phyloP scores from a whole-genome alignment of 192 early-diverging fungal species.

The Paraglomus occultum region DNA sequence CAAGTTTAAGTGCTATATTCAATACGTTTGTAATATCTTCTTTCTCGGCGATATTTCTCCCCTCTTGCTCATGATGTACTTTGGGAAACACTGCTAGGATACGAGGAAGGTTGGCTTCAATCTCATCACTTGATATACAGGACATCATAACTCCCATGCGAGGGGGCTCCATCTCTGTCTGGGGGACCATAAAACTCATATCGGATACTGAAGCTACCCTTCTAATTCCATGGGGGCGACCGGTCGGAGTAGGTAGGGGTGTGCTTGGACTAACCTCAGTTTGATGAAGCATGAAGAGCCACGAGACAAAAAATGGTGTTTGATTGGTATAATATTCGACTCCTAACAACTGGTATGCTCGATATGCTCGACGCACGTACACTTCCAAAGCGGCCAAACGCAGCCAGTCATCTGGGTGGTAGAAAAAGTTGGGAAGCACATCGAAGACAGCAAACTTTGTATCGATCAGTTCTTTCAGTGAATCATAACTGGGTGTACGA shows the following conservation, averaged over 20 bases:
- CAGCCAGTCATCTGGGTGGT: slow-evolving; percentile 75
- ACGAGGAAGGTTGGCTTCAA: slow-evolving; percentile 60
- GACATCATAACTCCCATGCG: slow-evolving; percentile 89
- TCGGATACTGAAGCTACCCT: slow-evolving; percentile 80
- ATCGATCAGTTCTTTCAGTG: slow-evolving; percentile 81
- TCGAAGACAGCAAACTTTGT: slow-evolving; percentile 96
- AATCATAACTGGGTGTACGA: slow-evolving; percentile 74
- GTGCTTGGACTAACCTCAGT: slow-evolving; percentile 42
- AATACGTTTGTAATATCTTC: slow-evolving; percentile 72
- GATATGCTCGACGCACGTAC: slow-evolving; percentile 96
- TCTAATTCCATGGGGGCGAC: slow-evolving; percentile 46
- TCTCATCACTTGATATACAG: slow-evolving; percentile 63
- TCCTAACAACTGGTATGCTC: slow-evolving; percentile 91
- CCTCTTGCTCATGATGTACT: slow-evolving; percentile 33
- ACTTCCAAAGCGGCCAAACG: slow-evolving; percentile 89
- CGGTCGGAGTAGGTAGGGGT: slow-evolving; percentile 42
- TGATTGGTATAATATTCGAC: slow-evolving; percentile 71
- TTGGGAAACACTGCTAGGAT: slow-evolving; percentile 62
- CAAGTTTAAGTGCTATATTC: slow-evolving; percentile 77
- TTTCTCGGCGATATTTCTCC: slow-evolving; percentile 21
- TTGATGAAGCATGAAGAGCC: slow-evolving; percentile 73
- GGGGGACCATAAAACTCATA: slow-evolving; percentile 73
- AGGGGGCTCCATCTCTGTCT: slow-evolving; percentile 66
- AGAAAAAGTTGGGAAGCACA: slow-evolving; percentile 91
- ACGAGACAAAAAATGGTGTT: slow-evolving; percentile 67